Base-by-base conservation (phyloP, 176 grass and related monocot species). In the Carex parvula region DNA sequence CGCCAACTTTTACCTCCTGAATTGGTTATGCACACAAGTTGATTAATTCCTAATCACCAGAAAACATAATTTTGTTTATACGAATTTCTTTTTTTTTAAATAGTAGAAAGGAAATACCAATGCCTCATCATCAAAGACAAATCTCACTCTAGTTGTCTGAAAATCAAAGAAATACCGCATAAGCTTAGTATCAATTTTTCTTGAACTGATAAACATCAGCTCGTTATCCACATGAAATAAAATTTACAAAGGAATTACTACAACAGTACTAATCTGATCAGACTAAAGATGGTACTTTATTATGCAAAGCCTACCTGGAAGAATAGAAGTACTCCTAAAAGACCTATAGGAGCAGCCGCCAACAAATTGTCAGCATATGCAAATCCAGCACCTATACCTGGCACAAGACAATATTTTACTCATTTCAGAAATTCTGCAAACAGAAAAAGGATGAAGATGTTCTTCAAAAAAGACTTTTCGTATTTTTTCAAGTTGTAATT, bases 131-230 rank as follows among this genome's bases (percentile, higher is more conserved):
- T 94, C 95, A 64, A 94, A 97, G 86, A 97, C 90, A 30, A 97
- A 97, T 70, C 89, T 86, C 76, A 97, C 92, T 94, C 90, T 97
- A 58, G 92, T 97, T 84, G 87, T 91, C 92, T 93, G 91, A 87
- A 88, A 86, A 79, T 81, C 16, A 66, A 30, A 44, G 12, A 79
- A 56, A 72, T 1, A 88, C 81, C 61, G 20, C 24, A 81, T 33
- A 57, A 86, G 63, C 14, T 53, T 9, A 67, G 41, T 64, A 24
- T 57, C 21, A 56, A 52, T 80, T 60, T 80, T 35, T 24, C 1
- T 79, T 84, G 8, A 84, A 77, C 1, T 44, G 61, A 82, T 20
- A 16, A 81, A 81, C 12, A 84, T 35, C 30, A 39, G 5, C 20
- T 84, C 41, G 3, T 44, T 50, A 62, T 21, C 35, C 44, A 42